Conservation (phyloP, 305 asterid species). For the Solanum hybrid region DNA sequence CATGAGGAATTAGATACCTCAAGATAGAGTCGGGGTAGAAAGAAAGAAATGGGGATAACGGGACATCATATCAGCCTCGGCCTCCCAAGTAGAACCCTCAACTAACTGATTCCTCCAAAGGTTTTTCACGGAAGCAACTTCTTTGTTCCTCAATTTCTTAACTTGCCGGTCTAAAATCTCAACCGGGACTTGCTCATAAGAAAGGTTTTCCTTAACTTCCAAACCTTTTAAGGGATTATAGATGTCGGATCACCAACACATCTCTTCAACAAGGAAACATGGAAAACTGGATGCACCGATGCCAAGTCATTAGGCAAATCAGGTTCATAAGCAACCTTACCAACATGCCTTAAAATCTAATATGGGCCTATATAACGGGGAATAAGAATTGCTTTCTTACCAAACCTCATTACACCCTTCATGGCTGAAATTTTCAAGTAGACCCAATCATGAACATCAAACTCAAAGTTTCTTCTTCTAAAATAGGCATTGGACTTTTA, state of each 20-base stretch:
- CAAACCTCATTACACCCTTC: background rate
- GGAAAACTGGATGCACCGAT: background rate
- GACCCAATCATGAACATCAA: background rate
- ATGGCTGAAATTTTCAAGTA: background rate
- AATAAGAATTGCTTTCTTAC: too few relatives aligned
- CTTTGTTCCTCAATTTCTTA: background rate
- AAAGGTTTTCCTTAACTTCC: background rate
- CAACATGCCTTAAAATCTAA: background rate
- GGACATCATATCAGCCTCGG: background rate
- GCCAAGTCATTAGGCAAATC: background rate
- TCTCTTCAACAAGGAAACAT: too few relatives aligned
- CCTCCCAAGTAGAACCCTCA: background rate
- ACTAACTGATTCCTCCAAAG: background rate
- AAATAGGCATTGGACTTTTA: background rate
- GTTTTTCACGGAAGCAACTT: background rate
- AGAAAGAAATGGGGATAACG: too few relatives aligned
- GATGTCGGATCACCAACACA: background rate
- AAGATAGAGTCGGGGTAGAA: background rate
- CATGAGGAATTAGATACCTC: background rate
- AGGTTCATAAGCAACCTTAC: background rate
- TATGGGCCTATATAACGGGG: background rate
- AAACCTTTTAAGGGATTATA: background rate
- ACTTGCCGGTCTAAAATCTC: background rate
- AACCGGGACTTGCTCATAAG: background rate
- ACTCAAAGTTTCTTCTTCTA: background rate